A percentile compares a stretch with the other conserved stretches of the same genome.
These are phyloP conservation scores for Catenaria anguillulae DNA, from an alignment of 371 early-diverging fungal species.

Conservation along the genomic window DNA sequence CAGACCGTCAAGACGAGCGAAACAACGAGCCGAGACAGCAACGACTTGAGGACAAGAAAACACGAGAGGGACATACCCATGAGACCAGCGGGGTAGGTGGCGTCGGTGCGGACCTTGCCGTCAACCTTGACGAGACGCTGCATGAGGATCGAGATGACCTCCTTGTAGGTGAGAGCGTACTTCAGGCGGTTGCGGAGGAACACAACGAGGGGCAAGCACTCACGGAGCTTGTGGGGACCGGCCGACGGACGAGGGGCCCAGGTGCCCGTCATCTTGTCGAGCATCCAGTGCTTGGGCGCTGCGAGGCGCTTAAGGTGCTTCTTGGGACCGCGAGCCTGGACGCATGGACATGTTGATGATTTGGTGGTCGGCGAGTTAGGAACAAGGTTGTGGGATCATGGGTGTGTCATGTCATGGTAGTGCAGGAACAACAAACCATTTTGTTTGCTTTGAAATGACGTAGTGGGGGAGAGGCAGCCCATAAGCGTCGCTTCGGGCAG, in stretches of 20 bases:
- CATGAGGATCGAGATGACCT: constrained; percentile 93
- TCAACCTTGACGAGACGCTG: constrained; percentile 98
- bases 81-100: constrained; percentile 98
- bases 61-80: constrained; percentile 83
- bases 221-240: constrained; percentile 99
- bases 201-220: constrained; percentile 96
- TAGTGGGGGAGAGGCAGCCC: no score
- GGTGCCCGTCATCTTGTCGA: constrained; percentile 97
- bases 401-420: no score
- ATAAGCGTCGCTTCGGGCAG: no score
- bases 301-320: constrained; percentile 99
- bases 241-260: constrained; percentile 96
- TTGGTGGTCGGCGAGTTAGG: no score
- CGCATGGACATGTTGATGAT: no score
- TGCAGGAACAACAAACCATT: no score
- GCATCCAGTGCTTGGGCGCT: constrained; percentile 99
- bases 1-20: no score
- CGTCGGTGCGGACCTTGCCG: constrained; percentile 96
- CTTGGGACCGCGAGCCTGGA: constrained; percentile 97
- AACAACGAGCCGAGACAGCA: no score
- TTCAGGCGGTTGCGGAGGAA: constrained; percentile 98
- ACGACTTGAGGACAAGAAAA: no score
- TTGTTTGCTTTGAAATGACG: no score
- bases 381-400: no score
- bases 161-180: constrained; percentile 96